Conservation (phyloP, 2,329 filamentous ascomycete species). For the Ophiostoma sp. region DNA sequence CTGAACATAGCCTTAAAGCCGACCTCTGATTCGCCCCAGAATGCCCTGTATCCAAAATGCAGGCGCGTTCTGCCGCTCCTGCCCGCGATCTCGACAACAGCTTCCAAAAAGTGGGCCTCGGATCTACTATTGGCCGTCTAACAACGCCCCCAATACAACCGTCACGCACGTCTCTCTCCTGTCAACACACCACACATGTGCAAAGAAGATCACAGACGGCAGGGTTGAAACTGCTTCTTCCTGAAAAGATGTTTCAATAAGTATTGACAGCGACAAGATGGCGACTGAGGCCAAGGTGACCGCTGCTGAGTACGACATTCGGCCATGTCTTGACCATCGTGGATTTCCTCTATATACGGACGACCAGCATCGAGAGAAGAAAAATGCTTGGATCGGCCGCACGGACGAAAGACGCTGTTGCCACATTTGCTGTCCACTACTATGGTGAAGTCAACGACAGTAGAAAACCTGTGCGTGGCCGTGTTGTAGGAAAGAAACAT, state of each 20-base stretch:
- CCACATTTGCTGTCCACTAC: background rate
- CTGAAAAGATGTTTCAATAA: background rate
- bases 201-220: background rate
- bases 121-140: constrained; percentile 3
- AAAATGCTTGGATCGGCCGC: background rate
- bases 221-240: background rate
- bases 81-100: background rate
- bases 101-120: background rate
- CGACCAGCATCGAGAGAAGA: background rate
- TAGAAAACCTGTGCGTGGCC: background rate
- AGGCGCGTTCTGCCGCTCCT: background rate
- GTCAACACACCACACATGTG: background rate
- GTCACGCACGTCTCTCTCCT: background rate
- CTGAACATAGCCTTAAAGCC: background rate
- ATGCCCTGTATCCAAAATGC: background rate
- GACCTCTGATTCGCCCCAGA: background rate
- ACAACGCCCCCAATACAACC: background rate
- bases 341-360: background rate
- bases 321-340: background rate
- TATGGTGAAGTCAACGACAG: background rate
- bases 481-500: background rate
- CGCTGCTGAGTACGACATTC: background rate
- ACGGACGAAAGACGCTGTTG: background rate
- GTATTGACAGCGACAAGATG: background rate
- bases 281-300: background rate